Base-by-base conservation (phyloP, 2,329 filamentous ascomycete species). In the Nigrospora osmanthi region DNA sequence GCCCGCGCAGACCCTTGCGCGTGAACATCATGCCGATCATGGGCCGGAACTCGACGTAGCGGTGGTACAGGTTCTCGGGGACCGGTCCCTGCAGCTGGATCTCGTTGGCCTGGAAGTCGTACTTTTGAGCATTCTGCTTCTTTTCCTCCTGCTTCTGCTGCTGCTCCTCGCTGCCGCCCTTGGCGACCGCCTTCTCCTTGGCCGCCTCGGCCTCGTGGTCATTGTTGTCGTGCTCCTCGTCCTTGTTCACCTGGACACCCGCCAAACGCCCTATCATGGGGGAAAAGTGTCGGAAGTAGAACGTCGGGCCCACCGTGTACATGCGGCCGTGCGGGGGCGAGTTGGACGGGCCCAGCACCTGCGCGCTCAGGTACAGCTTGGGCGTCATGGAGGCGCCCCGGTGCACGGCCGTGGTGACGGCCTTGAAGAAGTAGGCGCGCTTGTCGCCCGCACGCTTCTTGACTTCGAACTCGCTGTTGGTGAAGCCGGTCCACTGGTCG, bases 91-190 rank as follows among this genome's bases (percentile, higher is more conserved):
- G 73, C 9, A 97, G 75, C 61, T 96, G 91, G 57, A 96, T 82
- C 62, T 96, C 86, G 61, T 89, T 90, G 35, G 91, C 87, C 72
- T 95, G 90, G 66, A 97, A 97, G 84, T 93, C 88, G 60, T 91
- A 91, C 70, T 81, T 83, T 57, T 86, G 76, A 3, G 80, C 73
- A 51, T 73, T 73, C 48, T 71, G 73, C 46, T 78, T 76, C 35
- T 67, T 68, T 48, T 66, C 62, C 52, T 64, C n/a, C 17, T 28
- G n/a, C 13, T 17, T 39, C 15, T 35, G 42, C 13, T 32, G 15
- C 16, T 40, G 35, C 31, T 31, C 14, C 19, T 33, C 11, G 35
- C 47, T 14, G 23, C 33, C 6, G 31, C 40, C 23, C 14, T 35
- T 32, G 11, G 32, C 40, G 12, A 53, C 40, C 57, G 47, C 45